Percentiles rank a stretch among this genome's conserved stretches.
Conservation (phyloP, 495 filamentous ascomycete species). For the Hypoxylon intermedium region DNA sequence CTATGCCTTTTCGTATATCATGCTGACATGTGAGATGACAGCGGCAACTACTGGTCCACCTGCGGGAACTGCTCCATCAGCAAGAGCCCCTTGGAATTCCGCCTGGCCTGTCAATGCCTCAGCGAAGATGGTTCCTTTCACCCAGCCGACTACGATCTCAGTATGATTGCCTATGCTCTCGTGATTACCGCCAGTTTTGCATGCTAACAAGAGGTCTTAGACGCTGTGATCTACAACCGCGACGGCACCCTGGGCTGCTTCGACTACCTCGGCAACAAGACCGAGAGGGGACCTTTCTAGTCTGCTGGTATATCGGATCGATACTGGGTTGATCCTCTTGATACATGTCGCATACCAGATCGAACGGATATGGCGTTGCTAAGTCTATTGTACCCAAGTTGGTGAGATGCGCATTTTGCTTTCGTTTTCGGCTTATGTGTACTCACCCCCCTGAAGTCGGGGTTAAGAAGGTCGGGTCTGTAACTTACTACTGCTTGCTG, state of each 20-base stretch:
- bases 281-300: constrained; percentile 38
- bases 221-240: constrained; percentile 40
- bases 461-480: too few relatives aligned
- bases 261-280: constrained; percentile 41
- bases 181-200: neutral
- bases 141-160: constrained; percentile 39
- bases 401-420: neutral
- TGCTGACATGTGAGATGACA: constrained; percentile 1
- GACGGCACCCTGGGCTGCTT: constrained; percentile 43
- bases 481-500: too few relatives aligned
- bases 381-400: neutral
- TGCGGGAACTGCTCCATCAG: constrained; percentile 37
- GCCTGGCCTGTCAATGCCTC: constrained; percentile 39
- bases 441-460: too few relatives aligned
- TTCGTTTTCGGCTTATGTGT: too few relatives aligned
- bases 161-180: constrained; percentile 18
- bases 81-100: constrained; percentile 26
- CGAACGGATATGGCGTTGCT: neutral
- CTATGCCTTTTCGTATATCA: neutral
- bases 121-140: constrained; percentile 1
- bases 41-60: constrained; percentile 41
- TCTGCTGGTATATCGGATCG: neutral
- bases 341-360: neutral
- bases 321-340: too few relatives aligned
- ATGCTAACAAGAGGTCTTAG: constrained; percentile 23